These are phyloP conservation scores for Alternaria longipes DNA, from an alignment of 2,329 filamentous ascomycete species.

Conservation along the genomic window DNA sequence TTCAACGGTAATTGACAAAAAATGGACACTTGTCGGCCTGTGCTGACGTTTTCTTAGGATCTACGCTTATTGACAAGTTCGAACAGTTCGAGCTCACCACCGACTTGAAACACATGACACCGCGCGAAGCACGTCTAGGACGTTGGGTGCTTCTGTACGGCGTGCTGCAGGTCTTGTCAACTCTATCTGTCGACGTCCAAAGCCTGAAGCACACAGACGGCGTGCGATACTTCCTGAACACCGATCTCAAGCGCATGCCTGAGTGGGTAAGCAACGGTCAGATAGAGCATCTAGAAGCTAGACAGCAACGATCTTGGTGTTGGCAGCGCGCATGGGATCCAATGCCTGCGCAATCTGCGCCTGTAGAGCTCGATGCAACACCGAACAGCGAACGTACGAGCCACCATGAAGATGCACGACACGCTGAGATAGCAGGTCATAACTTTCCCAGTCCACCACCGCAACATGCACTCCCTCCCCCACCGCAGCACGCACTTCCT, in stretches of 20 bases:
- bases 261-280: slow-evolving; percentile 48
- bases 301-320: slow-evolving; percentile 47
- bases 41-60: slow-evolving; percentile 38
- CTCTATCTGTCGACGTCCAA: slow-evolving; percentile 53
- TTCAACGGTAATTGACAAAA: slow-evolving; percentile 42
- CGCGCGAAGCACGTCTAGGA: slow-evolving; percentile 54
- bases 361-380: slow-evolving; percentile 46
- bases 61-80: slow-evolving; percentile 53
- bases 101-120: slow-evolving; percentile 43
- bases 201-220: slow-evolving; percentile 50
- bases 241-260: slow-evolving; percentile 49
- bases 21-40: neutral
- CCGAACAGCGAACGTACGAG: slow-evolving; percentile 2
- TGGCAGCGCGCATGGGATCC: slow-evolving; percentile 48
- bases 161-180: slow-evolving; percentile 54
- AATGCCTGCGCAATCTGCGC: slow-evolving; percentile 28
- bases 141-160: slow-evolving; percentile 57
- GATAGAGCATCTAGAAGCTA: slow-evolving; percentile 39
- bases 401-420: neutral
- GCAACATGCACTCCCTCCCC: slow-evolving; percentile 17
- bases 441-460: slow-evolving; percentile 16
- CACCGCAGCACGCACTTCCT: slow-evolving; percentile 21
- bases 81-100: slow-evolving; percentile 52
- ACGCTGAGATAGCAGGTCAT: slow-evolving; percentile 6
- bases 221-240: slow-evolving; percentile 54